Evolutionary conservation across 371 early-diverging fungal species (phyloP).

Genomic region (Mortierella sp.): DNA sequence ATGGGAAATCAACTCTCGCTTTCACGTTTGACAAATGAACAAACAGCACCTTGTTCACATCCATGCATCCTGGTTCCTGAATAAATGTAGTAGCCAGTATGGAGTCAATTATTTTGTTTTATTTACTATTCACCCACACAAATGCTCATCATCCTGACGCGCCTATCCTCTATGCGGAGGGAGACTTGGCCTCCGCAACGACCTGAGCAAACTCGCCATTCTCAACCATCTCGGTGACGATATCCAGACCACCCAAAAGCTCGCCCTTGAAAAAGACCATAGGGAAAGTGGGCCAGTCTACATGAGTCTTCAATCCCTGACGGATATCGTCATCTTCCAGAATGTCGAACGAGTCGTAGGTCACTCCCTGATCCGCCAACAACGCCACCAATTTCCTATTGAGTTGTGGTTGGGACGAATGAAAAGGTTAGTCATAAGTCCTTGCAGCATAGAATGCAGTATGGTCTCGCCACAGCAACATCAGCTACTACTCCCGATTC

Average conservation of each 20-base stretch:
- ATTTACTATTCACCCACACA: not conserved
- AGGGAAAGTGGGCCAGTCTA: conserved; percentile 72
- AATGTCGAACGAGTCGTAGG: conserved; percentile 89
- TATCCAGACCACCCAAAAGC: conserved; percentile 96
- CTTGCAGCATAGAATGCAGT: too few species aligned
- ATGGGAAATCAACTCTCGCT: too few species aligned
- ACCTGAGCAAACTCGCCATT: conserved; percentile 55
- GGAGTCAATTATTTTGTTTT: not conserved
- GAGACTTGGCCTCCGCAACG: conserved; percentile 37
- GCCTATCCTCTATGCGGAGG: conserved; percentile 15
- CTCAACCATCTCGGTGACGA: conserved; percentile 88
- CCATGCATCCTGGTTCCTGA: too few species aligned
- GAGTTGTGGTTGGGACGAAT: not conserved
- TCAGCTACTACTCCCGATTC: not conserved
- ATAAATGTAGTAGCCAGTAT: too few species aligned
- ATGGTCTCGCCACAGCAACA: too few species aligned
- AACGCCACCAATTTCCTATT: conserved; percentile 71
- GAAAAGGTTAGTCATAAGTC: not conserved
- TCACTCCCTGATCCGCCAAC: conserved; percentile 77
- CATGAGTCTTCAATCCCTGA: conserved; percentile 72
- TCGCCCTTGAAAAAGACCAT: conserved; percentile 93
- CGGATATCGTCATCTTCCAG: conserved; percentile 91
- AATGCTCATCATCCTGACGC: not conserved
- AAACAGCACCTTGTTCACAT: too few species aligned
- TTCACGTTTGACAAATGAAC: too few species aligned